Evolutionary conservation across 805 yeast species (phyloP), one percentile per base, ranked within the genome.

Genomic region (Candida quercuum): DNA sequence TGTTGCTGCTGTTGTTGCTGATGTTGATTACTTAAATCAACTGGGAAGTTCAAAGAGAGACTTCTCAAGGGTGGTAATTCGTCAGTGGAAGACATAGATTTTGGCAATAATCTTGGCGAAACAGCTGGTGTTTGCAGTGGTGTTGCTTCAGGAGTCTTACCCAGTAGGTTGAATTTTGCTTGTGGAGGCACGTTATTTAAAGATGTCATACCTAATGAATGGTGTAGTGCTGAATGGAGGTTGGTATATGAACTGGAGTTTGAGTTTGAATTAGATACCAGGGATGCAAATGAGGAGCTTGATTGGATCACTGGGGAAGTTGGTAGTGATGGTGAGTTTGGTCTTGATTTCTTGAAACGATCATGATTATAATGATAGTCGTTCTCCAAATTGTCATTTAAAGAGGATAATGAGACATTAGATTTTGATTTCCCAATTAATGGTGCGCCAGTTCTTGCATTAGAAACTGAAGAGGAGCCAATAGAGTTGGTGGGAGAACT

Each of bases 361-460:
- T 52, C 54, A 32, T 45, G 49, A 36, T 51, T 51, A 26, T 55
- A 55, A 23, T 62, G 67, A 28, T 41, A 35, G 36, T 69, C 70
- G 40, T 67, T 68, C 38, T 69, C 76, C 37, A 69, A 45, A 42
- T 71, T 73, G 6, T 42, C 51, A 44, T 56, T 47, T 20, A 48
- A 42, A 7, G 58, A 53, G 1, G 60, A 47, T 10, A 54, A 29
- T 5, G 57, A 51, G 13, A 48, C 49, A 28, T 53, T 47, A 8
- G 57, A 51, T 38, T 51, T 52, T 10, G 54, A 37, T 47, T 52
- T 41, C 30, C 45, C 38, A 35, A 39, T 19, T 29, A 43, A 23
- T 21, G 51, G 38, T 10, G 59, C 19, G n/a, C 46, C 44, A 10
- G 46, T 38, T 22, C 43, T 28, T 18, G 48, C 28, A 19, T 29